A percentile compares a stretch with the other conserved stretches of the same genome.
These are phyloP conservation scores for Boletus speciosus DNA, from an alignment of 768 basidiomycete genomes.

Conservation along the genomic window DNA sequence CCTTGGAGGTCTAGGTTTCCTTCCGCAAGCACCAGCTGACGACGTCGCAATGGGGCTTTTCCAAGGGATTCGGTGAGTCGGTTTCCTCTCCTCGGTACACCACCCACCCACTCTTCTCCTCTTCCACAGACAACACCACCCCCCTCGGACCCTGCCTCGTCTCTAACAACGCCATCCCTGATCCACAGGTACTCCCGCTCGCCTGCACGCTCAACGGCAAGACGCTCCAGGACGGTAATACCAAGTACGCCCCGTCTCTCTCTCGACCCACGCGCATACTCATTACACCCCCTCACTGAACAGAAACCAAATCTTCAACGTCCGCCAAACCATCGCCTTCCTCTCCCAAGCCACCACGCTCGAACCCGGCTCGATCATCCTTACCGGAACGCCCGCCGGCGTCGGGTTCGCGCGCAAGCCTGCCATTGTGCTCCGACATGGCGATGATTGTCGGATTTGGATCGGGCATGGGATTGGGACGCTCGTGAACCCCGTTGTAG, in stretches of 20 bases:
- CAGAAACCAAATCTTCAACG: constrained; percentile 80
- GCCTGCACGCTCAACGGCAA: constrained; percentile 65
- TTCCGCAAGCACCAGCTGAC: constrained; percentile 81
- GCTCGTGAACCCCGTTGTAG: constrained; percentile 71
- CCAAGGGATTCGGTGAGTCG: constrained; percentile 74
- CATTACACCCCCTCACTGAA: not conserved
- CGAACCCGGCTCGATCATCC: constrained; percentile 74
- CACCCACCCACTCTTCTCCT: too few relatives aligned
- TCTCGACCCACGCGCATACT: not conserved
- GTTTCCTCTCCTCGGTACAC: not conserved
- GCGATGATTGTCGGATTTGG: constrained; percentile 68
- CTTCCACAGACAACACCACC: constrained; percentile 34
- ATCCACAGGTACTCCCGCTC: constrained; percentile 64
- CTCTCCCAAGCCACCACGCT: constrained; percentile 85
- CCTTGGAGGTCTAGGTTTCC: constrained; percentile 43
- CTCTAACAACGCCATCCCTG: constrained; percentile 54
- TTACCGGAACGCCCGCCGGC: constrained; percentile 80
- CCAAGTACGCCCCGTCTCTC: constrained; percentile 44
- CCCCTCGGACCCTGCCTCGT: constrained; percentile 84
- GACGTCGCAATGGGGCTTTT: constrained; percentile 84
- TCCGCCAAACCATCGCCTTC: constrained; percentile 73
- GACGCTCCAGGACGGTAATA: constrained; percentile 70
- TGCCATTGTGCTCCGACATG: constrained; percentile 64
- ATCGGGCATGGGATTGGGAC: constrained; percentile 75
- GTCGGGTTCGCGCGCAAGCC: constrained; percentile 78